Percentiles rank a stretch among this genome's conserved stretches.
Evolutionary conservation across 306 rosid genomes (phyloP).

Genomic region (Elaeagnus macrophylla): DNA sequence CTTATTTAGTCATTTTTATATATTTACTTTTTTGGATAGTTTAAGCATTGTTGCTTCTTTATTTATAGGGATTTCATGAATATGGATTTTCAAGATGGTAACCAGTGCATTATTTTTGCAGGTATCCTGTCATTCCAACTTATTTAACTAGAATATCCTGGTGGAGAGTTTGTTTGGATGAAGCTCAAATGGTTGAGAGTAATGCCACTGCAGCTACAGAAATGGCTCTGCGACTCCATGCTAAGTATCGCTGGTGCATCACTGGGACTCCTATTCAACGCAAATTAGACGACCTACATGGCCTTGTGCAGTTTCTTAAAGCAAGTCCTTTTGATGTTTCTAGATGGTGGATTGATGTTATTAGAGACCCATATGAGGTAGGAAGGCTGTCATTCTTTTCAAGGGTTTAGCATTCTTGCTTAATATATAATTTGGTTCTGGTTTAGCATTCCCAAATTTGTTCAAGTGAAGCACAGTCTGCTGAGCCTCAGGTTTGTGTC

Average conservation of each 20-base stretch:
- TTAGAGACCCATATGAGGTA: slow-evolving; percentile 92
- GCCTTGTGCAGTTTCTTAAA: slow-evolving; percentile 68
- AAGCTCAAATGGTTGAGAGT: slow-evolving; percentile 98
- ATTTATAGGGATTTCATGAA: neutral
- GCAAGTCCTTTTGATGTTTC: slow-evolving; percentile 67
- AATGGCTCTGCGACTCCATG: slow-evolving; percentile 78
- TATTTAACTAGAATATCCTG: slow-evolving; percentile 83
- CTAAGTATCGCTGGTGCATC: slow-evolving; percentile 85
- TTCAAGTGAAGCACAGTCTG: neutral
- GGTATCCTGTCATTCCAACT: slow-evolving; percentile 92
- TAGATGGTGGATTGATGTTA: slow-evolving; percentile 95
- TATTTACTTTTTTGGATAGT: too few species aligned
- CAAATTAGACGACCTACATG: slow-evolving; percentile 82
- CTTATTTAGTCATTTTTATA: neutral
- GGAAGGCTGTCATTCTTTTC: slow-evolving; percentile 10
- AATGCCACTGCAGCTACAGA: slow-evolving; percentile 75
- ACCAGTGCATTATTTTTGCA: slow-evolving; percentile 21
- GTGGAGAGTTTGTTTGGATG: slow-evolving; percentile 99
- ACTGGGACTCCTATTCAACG: slow-evolving; percentile 97
- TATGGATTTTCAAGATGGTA: slow-evolving; percentile 9
- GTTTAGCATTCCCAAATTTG: too few species aligned
- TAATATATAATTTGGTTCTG: neutral
- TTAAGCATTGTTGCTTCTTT: neutral
- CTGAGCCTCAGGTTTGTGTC: slow-evolving; percentile 4
- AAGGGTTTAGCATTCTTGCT: slow-evolving; percentile 1